Evolutionary conservation across 345 rosid genomes (phyloP).

Genomic region (Hibiscus trionum): DNA sequence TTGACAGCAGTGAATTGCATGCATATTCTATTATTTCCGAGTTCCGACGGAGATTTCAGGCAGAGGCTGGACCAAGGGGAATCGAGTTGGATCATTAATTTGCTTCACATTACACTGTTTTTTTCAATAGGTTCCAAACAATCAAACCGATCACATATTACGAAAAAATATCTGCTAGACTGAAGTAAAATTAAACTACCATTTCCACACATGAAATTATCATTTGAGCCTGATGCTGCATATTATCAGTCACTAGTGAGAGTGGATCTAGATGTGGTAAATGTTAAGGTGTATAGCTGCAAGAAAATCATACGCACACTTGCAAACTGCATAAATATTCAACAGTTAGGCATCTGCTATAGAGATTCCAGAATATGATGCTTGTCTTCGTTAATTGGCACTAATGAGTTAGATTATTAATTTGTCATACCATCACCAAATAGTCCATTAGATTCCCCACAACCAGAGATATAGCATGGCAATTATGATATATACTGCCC

Average conservation of each 20-base stretch:
- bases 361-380: background rate
- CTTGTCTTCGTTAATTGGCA: background rate
- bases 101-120: no score
- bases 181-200: background rate
- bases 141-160: background rate
- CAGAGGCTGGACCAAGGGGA: background rate
- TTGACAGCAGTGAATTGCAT: background rate
- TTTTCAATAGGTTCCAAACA: background rate
- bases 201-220: background rate
- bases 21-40: no score
- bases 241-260: background rate
- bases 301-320: background rate
- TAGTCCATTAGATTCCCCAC: background rate
- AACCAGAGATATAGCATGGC: background rate
- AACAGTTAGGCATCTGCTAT: background rate
- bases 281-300: background rate
- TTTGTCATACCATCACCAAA: background rate
- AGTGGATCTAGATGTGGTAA: background rate
- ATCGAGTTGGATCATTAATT: no score
- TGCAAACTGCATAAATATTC: background rate
- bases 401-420: background rate
- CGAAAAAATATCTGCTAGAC: background rate
- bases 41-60: no score
- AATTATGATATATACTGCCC: background rate
- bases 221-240: background rate